Conservation (phyloP, 306 rosid species). For the Calophaca sinica region DNA sequence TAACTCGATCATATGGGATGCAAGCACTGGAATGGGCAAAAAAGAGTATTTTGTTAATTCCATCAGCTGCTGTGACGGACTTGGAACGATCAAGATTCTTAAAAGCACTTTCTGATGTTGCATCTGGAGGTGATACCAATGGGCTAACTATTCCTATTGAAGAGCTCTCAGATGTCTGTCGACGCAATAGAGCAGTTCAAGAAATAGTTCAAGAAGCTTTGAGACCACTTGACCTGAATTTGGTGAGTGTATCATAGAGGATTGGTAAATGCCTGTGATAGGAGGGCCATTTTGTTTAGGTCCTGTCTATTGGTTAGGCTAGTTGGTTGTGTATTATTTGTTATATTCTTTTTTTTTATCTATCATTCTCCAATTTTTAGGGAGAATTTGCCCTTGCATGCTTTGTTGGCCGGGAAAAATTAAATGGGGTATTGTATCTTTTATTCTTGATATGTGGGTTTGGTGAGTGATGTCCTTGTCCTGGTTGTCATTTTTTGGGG, state of each 20-base stretch:
- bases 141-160: conserved; percentile 67
- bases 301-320: conserved; percentile 59
- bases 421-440: conserved; percentile 56
- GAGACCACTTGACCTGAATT: conserved; percentile 89
- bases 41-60: conserved; percentile 74
- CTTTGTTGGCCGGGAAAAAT: conserved; percentile 64
- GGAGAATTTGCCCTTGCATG: conserved; percentile 75
- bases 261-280: conserved; percentile 48
- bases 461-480: conserved; percentile 64
- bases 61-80: conserved; percentile 86
- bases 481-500: conserved; percentile 66
- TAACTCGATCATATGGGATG: conserved; percentile 73
- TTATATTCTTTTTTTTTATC: conserved; percentile 51
- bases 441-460: conserved; percentile 62
- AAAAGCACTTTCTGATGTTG: conserved; percentile 85
- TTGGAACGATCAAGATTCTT: conserved; percentile 83
- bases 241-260: conserved; percentile 69
- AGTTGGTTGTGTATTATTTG: conserved; percentile 61
- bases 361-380: conserved; percentile 88
- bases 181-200: conserved; percentile 90
- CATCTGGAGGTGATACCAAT: conserved; percentile 71
- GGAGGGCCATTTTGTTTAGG: conserved; percentile 82
- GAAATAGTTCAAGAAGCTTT: conserved; percentile 98
- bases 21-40: conserved; percentile 90
- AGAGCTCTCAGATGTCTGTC: conserved; percentile 93